These are phyloP conservation scores for Rhizopus microsporus DNA, from an alignment of 371 early-diverging fungal genomes.

Conservation along the genomic window DNA sequence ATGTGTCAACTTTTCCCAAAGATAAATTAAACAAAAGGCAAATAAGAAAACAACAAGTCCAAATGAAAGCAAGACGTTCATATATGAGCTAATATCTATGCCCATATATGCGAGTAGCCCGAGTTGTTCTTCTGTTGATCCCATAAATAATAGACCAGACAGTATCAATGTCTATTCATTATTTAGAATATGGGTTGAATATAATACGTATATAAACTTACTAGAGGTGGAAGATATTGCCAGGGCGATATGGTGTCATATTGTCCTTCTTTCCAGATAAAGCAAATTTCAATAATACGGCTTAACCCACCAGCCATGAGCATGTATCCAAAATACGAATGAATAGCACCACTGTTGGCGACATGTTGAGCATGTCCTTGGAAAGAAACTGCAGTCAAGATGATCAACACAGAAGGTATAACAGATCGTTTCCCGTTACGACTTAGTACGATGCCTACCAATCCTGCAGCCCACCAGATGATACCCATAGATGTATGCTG, in stretches of 20 bases:
- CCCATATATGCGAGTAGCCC: slow-evolving; percentile 34
- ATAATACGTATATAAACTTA: slow-evolving; percentile 19
- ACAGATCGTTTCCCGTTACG: slow-evolving; percentile 58
- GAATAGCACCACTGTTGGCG: slow-evolving; percentile 59
- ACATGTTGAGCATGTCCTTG: slow-evolving; percentile 63
- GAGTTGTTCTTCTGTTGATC: slow-evolving; percentile 63
- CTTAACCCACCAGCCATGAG: slow-evolving; percentile 60
- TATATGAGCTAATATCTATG: slow-evolving; percentile 61
- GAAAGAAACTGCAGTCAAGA: slow-evolving; percentile 66
- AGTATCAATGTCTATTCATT: slow-evolving; percentile 47
- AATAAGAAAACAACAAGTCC: slow-evolving; percentile 60
- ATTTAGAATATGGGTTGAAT: not conserved
- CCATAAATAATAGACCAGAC: slow-evolving; percentile 66
- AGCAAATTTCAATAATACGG: slow-evolving; percentile 62
- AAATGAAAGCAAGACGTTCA: slow-evolving; percentile 58
- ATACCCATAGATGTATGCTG: slow-evolving; percentile 73
- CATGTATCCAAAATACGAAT: slow-evolving; percentile 67
- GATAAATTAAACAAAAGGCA: slow-evolving; percentile 47
- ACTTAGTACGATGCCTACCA: slow-evolving; percentile 57
- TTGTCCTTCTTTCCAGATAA: slow-evolving; percentile 51
- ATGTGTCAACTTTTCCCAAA: slow-evolving; percentile 43
- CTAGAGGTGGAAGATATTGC: slow-evolving; percentile 53
- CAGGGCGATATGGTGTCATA: slow-evolving; percentile 39
- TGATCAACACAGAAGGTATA: slow-evolving; percentile 61
- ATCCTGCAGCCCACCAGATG: slow-evolving; percentile 70